Evolutionary conservation across 129 eudicot genomes (phyloP), one percentile per base, ranked within the genome.

Genomic region (carrot (Daucus carota)): DNA sequence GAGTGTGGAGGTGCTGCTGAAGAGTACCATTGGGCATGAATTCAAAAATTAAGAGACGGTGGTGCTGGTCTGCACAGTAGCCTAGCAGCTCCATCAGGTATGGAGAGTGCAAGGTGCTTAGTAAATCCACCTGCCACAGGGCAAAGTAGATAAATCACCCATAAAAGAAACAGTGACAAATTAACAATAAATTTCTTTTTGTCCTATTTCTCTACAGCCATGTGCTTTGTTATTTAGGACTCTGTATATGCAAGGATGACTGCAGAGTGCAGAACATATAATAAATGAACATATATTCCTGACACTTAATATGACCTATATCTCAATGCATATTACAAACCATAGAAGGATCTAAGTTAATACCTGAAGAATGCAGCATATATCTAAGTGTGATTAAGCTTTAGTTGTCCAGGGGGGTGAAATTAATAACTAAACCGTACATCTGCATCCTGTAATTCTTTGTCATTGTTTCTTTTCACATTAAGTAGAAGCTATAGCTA

Each of bases 21-120:
- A 94, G 92, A 42, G 89, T 87, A 42, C 92, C 97, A 67, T 89
- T 87, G 8, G 96, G 79, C 92, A 94, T 87, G 81, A 73, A 94
- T 33, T 94, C 97, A 45, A 89, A 87, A 62, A 94, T 82, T 12
- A 94, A 87, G 60, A 89, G 81, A 48, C 97, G 85, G 78, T 91
- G 93, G n/a, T 87, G 85, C 71, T 89, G 87, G 80, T 94, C 99
- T 13, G 99, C 99, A 46, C 99, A 94, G 48, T 94, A 94, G 77
- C 99, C 99, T 50, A 94, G 84, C 6, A 94, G 88, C 69, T 91
- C 89, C 80, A 85, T 86, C 80, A 91, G 81, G 89, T 86, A 79
- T 1, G 93, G 92, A 75, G 90, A 83, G 31, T 81, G 87, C 73
- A 94, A 66, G 48, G 93, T 88, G 81, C 99, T 91, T 41, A 94